Conservation (phyloP, 1,139 yeast genomes). For the Kluyveromyces sp. region DNA sequence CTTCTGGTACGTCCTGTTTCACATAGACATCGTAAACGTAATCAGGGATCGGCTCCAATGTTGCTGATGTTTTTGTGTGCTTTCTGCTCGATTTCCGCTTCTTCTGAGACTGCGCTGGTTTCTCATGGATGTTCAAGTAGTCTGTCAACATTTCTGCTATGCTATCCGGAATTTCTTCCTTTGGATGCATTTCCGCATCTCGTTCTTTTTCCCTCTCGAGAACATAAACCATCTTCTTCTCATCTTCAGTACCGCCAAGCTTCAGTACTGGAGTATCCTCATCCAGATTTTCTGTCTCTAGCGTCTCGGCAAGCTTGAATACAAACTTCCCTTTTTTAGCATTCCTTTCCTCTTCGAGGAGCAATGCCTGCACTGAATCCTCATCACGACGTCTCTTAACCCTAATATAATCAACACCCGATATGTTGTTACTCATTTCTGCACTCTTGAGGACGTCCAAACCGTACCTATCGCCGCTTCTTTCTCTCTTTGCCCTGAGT, state of each 20-base stretch:
- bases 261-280: conserved; percentile 25
- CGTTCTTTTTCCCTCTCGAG: conserved; percentile 23
- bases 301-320: conserved; percentile 32
- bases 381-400: conserved; percentile 81
- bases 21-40: conserved; percentile 88
- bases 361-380: conserved; percentile 78
- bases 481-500: not conserved
- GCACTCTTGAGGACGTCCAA: not conserved
- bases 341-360: conserved; percentile 40
- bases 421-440: not conserved
- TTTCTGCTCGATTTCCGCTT: conserved; percentile 26
- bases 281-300: conserved; percentile 20
- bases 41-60: conserved; percentile 42
- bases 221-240: conserved; percentile 23
- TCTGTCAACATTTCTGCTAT: conserved; percentile 62
- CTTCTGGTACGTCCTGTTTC: conserved; percentile 45
- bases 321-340: conserved; percentile 28
- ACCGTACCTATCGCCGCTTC: not conserved
- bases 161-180: conserved; percentile 48
- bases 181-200: conserved; percentile 27
- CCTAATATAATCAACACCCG: conserved; percentile 45
- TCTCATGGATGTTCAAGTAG: conserved; percentile 37
- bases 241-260: conserved; percentile 19
- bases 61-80: conserved; percentile 17
- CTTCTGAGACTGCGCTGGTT: conserved; percentile 9